Evolutionary conservation across 2,329 filamentous ascomycete species (phyloP).

Genomic region (Thermothelomyces thermophilus): DNA sequence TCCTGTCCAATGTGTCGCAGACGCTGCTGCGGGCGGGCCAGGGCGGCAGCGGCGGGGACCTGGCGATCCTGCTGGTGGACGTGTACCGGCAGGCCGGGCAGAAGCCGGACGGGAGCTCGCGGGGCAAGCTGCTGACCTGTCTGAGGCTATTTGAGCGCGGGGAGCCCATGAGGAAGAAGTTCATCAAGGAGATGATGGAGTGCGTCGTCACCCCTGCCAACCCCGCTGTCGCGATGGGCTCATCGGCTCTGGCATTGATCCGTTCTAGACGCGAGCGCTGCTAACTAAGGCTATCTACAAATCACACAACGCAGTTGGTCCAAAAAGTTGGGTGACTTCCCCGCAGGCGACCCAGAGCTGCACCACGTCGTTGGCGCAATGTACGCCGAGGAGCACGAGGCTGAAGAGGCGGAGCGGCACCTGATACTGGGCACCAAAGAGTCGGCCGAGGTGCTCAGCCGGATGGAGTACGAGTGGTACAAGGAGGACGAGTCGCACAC

Average conservation of each 20-base stretch:
- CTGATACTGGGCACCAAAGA: constrained; percentile 83
- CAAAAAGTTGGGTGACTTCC: constrained; percentile 74
- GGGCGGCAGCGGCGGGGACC: constrained; percentile 84
- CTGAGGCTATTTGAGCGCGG: constrained; percentile 72
- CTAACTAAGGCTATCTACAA: not conserved
- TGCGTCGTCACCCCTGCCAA: constrained; percentile 39
- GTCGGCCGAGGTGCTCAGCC: constrained; percentile 71
- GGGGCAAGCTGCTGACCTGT: constrained; percentile 69
- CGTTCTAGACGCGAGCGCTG: not conserved
- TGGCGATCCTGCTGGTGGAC: constrained; percentile 81
- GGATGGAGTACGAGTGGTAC: constrained; percentile 93
- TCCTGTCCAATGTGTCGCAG: constrained; percentile 76
- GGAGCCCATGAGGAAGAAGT: constrained; percentile 90
- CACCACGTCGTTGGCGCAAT: constrained; percentile 86
- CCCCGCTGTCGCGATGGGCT: no score
- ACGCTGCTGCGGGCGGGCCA: constrained; percentile 87
- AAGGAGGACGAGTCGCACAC: constrained; percentile 79
- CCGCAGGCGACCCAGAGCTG: constrained; percentile 86
- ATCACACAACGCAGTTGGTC: constrained; percentile 72
- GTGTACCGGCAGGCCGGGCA: constrained; percentile 84
- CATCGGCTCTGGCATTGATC: no score
- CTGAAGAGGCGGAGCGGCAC: constrained; percentile 90
- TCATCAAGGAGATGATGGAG: constrained; percentile 76
- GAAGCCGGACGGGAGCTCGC: constrained; percentile 65
- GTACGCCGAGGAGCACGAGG: constrained; percentile 87